phyloP scores from a whole-genome alignment of 2,329 filamentous ascomycete genomes.

The Aspergillus fumigatiaffinis region DNA sequence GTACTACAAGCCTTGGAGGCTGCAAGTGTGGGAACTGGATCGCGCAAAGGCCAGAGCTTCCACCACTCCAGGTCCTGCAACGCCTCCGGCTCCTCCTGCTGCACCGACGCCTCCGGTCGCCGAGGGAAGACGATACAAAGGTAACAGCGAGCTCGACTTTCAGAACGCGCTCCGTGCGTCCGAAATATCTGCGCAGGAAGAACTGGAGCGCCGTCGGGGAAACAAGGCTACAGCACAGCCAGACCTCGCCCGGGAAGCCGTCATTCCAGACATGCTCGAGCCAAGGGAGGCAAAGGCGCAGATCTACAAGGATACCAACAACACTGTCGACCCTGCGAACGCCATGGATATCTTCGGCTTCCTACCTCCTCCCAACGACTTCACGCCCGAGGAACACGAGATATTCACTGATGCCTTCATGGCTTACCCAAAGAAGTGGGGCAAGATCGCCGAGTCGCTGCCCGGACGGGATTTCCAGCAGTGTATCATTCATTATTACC shows the following conservation, averaged over 20 bases:
- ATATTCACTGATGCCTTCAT: conserved; percentile 47
- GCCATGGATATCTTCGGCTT: conserved; percentile 45
- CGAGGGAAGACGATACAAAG: conserved; percentile 43
- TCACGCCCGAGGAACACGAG: conserved; percentile 45
- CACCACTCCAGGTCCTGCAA: conserved; percentile 33
- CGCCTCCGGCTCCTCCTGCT: conserved; percentile 31
- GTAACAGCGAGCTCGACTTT: conserved; percentile 49
- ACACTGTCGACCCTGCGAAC: conserved; percentile 34
- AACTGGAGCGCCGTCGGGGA: conserved; percentile 42
- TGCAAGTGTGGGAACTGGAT: conserved; percentile 42
- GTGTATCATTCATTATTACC: conserved; percentile 50
- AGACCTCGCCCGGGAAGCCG: conserved; percentile 44
- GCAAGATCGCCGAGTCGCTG: conserved; percentile 47
- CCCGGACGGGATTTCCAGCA: conserved; percentile 46
- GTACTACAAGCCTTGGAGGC: conserved; percentile 44
- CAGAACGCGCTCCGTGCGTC: conserved; percentile 47
- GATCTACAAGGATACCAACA: conserved; percentile 47
- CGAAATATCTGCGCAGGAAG: conserved; percentile 46
- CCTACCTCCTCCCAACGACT: conserved; percentile 44
- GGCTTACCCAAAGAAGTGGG: conserved; percentile 49
- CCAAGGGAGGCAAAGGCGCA: conserved; percentile 34
- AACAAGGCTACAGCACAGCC: conserved; percentile 42
- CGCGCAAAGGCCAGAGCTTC: conserved; percentile 36
- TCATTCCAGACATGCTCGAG: conserved; percentile 47
- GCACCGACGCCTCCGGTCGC: conserved; percentile 29